Evolutionary conservation across 345 rosid species (phyloP).

Genomic region (Corchorus capsularis): DNA sequence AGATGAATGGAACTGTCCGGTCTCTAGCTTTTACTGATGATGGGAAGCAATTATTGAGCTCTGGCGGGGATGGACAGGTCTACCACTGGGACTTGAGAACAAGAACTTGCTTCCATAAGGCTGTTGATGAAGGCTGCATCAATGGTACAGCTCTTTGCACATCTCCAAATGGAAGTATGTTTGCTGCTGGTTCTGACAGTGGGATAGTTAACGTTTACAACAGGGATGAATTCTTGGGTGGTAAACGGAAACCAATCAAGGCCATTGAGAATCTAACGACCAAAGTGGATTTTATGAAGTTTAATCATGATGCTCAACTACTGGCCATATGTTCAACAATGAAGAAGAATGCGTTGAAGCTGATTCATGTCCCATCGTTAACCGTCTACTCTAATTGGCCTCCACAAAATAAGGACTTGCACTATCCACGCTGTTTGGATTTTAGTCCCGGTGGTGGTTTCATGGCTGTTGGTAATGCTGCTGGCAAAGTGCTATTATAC

Average conservation of each 20-base stretch:
- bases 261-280: slow-evolving; percentile 78
- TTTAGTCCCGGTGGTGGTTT: slow-evolving; percentile 95
- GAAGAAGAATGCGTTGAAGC: slow-evolving; percentile 78
- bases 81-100: slow-evolving; percentile 94
- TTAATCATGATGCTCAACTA: slow-evolving; percentile 78
- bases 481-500: slow-evolving; percentile 78
- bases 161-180: slow-evolving; percentile 54
- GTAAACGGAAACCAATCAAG: slow-evolving; percentile 80
- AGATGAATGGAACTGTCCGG: slow-evolving; percentile 88
- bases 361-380: slow-evolving; percentile 69
- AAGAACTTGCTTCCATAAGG: slow-evolving; percentile 75
- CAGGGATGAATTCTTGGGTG: slow-evolving; percentile 76
- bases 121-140: slow-evolving; percentile 84
- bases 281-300: slow-evolving; percentile 76
- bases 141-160: slow-evolving; percentile 72
- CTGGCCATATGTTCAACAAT: slow-evolving; percentile 74
- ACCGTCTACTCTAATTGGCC: slow-evolving; percentile 87
- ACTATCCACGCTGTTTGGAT: slow-evolving; percentile 81
- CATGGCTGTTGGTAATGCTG: slow-evolving; percentile 87
- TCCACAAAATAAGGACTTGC: slow-evolving; percentile 51
- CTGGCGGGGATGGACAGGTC: slow-evolving; percentile 90
- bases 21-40: slow-evolving; percentile 71
- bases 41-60: slow-evolving; percentile 73
- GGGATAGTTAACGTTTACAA: slow-evolving; percentile 90
- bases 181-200: slow-evolving; percentile 85